These are phyloP conservation scores for Otatea glauca DNA, from an alignment of 176 grass and related monocot species.

Conservation along the genomic window DNA sequence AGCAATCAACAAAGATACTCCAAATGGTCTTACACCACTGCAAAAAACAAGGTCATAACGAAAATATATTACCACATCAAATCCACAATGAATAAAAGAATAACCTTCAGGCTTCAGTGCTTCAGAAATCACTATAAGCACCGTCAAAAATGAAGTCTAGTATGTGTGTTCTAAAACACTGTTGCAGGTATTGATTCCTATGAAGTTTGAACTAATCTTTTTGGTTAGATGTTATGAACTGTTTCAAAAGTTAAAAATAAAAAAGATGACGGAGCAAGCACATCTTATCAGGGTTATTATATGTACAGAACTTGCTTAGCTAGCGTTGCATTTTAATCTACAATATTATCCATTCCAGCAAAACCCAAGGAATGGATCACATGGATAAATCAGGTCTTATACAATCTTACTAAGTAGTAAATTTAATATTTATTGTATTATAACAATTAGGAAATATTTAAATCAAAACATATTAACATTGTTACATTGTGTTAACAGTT, in stretches of 20 bases:
- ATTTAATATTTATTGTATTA: background rate
- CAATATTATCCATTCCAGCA: background rate
- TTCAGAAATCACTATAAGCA: background rate
- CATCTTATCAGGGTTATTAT: background rate
- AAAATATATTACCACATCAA: conserved; percentile 8
- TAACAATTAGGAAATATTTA: background rate
- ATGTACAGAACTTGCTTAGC: background rate
- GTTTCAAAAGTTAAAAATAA: background rate
- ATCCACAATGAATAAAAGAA: background rate
- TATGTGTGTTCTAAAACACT: background rate
- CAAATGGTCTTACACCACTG: conserved; percentile 80
- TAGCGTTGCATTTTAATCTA: background rate
- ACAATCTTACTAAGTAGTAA: background rate
- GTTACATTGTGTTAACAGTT: background rate
- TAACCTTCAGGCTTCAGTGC: background rate
- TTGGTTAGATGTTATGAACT: background rate
- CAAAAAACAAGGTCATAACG: background rate
- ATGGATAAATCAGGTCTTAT: background rate
- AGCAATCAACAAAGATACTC: conserved; percentile 71
- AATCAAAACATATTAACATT: background rate
- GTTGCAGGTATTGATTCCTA: background rate
- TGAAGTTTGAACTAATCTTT: background rate
- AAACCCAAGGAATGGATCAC: background rate
- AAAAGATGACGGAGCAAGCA: background rate
- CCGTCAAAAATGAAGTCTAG: background rate